Conservation (phyloP, 208 protist species). For the Trypanosoma rangeli region DNA sequence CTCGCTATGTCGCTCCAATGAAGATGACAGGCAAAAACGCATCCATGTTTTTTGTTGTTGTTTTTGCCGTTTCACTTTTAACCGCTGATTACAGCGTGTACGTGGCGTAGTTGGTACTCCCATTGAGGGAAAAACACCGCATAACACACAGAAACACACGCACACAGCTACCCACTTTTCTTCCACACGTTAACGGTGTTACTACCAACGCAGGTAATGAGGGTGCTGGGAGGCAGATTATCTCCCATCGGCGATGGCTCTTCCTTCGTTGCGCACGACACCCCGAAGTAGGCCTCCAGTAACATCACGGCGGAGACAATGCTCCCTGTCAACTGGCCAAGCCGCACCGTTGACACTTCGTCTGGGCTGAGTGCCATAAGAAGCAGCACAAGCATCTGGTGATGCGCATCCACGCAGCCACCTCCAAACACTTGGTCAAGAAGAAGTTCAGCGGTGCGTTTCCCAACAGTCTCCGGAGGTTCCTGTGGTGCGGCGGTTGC, state of each 20-base stretch:
- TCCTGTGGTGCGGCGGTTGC: constrained; percentile 61
- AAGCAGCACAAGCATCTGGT: constrained; percentile 90
- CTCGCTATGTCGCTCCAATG: neutral
- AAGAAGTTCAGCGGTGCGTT: constrained; percentile 70
- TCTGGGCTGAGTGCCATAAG: constrained; percentile 91
- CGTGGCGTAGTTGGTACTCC: neutral
- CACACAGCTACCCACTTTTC: constrained; percentile 39
- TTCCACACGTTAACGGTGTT: constrained; percentile 88
- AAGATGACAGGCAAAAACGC: neutral
- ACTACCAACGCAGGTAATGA: constrained; percentile 89
- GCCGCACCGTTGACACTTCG: constrained; percentile 90
- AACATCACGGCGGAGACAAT: constrained; percentile 78
- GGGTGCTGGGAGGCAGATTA: constrained; percentile 49
- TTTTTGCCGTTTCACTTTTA: constrained; percentile 12
- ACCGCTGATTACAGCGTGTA: constrained; percentile 7
- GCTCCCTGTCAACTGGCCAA: constrained; percentile 73
- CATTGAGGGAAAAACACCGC: constrained; percentile 11
- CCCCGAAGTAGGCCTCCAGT: constrained; percentile 87
- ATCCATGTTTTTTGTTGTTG: constrained; percentile 12
- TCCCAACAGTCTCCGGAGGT: constrained; percentile 84
- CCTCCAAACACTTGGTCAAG: constrained; percentile 87
- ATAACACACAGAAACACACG: constrained; percentile 17
- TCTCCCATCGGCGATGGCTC: constrained; percentile 58
- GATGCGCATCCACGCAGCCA: constrained; percentile 87
- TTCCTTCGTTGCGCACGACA: constrained; percentile 79